A percentile compares a stretch with the other conserved stretches of the same genome.
phyloP scores from a whole-genome alignment of 1,284 basidiomycete species.

The Schizophyllum commune region DNA sequence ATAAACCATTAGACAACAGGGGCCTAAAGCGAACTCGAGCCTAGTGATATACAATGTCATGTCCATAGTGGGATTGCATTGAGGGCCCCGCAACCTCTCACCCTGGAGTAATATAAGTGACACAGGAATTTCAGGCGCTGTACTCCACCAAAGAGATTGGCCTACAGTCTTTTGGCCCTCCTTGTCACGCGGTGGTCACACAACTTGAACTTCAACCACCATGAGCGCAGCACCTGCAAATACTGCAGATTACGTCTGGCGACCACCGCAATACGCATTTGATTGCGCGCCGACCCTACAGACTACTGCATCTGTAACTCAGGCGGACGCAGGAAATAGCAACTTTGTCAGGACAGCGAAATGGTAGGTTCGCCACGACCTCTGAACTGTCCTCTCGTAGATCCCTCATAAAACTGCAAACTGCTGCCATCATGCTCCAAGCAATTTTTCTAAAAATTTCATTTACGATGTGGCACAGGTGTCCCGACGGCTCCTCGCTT shows the following conservation, averaged over 20 bases:
- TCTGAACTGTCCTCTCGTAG: slow-evolving; percentile 5
- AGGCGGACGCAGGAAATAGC: slow-evolving; percentile 17
- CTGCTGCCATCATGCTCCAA: neutral
- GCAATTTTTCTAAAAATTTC: slow-evolving; percentile 4
- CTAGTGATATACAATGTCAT: too few species aligned
- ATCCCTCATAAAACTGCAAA: neutral
- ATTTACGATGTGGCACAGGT: slow-evolving; percentile 32
- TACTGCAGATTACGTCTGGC: slow-evolving; percentile 9
- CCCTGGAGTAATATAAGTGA: too few species aligned
- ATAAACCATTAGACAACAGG: too few species aligned
- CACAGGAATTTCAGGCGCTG: too few species aligned
- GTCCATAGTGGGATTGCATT: too few species aligned
- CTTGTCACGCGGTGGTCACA: neutral
- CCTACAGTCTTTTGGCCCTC: too few species aligned
- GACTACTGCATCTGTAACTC: slow-evolving; percentile 7
- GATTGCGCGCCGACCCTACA: slow-evolving; percentile 10
- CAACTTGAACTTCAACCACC: neutral
- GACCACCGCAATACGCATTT: slow-evolving; percentile 17
- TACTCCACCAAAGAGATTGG: too few species aligned
- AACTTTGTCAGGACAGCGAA: slow-evolving; percentile 44
- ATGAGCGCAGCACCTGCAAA: neutral
- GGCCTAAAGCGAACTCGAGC: too few species aligned
- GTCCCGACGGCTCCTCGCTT: slow-evolving; percentile 51
- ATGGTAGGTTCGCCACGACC: slow-evolving; percentile 30
- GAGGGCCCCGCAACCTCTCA: too few species aligned